Evolutionary conservation across 176 grass and related monocot genomes (phyloP).

Genomic region (Bromus sterilis): DNA sequence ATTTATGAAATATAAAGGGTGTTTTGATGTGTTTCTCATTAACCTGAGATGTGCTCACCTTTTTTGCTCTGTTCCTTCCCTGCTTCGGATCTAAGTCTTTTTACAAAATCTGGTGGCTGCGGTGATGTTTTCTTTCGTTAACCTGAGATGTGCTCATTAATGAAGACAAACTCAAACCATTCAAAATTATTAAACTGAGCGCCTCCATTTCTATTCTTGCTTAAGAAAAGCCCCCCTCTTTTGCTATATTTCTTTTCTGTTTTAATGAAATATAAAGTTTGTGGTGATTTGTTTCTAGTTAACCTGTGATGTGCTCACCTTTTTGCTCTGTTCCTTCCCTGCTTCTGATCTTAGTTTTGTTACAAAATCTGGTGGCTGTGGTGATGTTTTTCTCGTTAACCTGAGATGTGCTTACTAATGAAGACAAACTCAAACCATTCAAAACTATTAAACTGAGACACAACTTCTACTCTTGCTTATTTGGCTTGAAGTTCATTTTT

Average conservation of each 20-base stretch:
- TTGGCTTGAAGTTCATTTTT: too few relatives aligned
- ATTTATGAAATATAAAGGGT: too few relatives aligned
- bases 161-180: conserved; percentile 26
- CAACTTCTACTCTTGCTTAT: too few relatives aligned
- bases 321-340: not conserved
- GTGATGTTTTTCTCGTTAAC: too few relatives aligned
- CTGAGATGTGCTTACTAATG: too few relatives aligned
- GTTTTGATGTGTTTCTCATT: too few relatives aligned
- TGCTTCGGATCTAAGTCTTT: not conserved
- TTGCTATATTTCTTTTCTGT: not conserved
- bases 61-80: not conserved
- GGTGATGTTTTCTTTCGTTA: conserved; percentile 32
- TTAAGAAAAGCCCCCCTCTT: not conserved
- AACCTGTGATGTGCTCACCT: too few relatives aligned
- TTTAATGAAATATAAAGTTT: not conserved
- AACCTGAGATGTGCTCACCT: conserved; percentile 11
- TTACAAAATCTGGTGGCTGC: not conserved
- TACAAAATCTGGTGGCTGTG: too few relatives aligned
- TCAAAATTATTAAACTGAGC: too few relatives aligned
- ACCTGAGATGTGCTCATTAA: conserved; percentile 13
- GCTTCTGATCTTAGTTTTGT: too few relatives aligned
- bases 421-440: too few relatives aligned
- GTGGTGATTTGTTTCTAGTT: conserved; percentile 22
- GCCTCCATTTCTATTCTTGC: conserved; percentile 6
- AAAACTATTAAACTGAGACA: too few relatives aligned